Base-by-base conservation (phyloP, 805 yeast genomes). In the Saccharomycopsis vini region DNA sequence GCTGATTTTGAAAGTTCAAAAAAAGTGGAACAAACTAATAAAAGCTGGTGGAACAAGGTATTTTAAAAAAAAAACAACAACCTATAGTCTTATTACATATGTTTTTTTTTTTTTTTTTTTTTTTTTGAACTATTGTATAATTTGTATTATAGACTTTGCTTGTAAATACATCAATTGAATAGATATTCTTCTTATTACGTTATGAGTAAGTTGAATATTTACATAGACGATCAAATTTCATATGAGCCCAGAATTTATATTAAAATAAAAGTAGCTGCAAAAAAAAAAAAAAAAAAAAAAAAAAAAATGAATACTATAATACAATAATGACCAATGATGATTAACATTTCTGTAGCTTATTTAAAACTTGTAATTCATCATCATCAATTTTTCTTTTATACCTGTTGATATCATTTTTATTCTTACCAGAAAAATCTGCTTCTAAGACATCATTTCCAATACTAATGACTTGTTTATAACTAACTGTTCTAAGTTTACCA, bases 381-480 rank as follows among this genome's bases (percentile, higher is more conserved):
- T 39, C 40, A 31, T 42, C 39, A 23, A 38, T 18, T 29, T 42
- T 41, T 22, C 42, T 26, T 34, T 45, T 31, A n/a, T n/a, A n/a
- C n/a, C n/a, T n/a, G 36, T 37, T 29, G 29, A 41, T 12, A 23
- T 36, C 12, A 3, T 21, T 28, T 23, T 37, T 22, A 26, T n/a
- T n/a, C n/a, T n/a, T n/a, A n/a, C n/a, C n/a, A n/a, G n/a, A n/a
- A n/a, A n/a, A n/a, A 21, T 28, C 19, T 18, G 36, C 18, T 20
- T 36, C 42, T 5, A 19, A 7, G 32, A 24, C 16, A 15, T 37
- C 21, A 4, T 37, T 18, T 9, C 80, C 88, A 2, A 75, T 59
- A 42, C 64, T 68, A 3, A 82, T 64, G 0, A 84, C 79, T 58
- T 89, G 96, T 56, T 88, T 89, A 56, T 81, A 81, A 48, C 89